phyloP scores from a whole-genome alignment of 106 monocot genomes.

The Platanthera zijinensis region DNA sequence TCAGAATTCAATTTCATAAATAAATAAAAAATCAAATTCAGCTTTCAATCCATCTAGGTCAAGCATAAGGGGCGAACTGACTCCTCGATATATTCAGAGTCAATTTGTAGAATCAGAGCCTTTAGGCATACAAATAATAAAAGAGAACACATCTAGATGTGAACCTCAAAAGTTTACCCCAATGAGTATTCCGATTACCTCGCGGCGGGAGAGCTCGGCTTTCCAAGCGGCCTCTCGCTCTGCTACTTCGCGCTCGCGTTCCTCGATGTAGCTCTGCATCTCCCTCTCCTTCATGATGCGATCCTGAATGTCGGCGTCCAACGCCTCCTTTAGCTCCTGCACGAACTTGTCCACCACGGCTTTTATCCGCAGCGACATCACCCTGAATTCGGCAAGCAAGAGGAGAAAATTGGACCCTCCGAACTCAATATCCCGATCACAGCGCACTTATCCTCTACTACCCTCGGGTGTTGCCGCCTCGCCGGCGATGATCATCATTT shows the following conservation, averaged over 20 bases:
- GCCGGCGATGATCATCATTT: neutral
- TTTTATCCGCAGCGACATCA: conserved; percentile 90
- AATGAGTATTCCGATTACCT: conserved; percentile 35
- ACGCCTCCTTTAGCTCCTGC: conserved; percentile 80
- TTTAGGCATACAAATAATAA: neutral
- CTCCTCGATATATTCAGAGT: neutral
- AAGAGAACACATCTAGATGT: too few relatives aligned
- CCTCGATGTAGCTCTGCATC: conserved; percentile 98
- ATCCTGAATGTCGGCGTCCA: conserved; percentile 93
- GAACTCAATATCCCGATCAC: neutral
- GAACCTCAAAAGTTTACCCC: neutral
- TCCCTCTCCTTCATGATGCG: conserved; percentile 97
- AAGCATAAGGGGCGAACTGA: neutral
- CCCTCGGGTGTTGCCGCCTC: neutral
- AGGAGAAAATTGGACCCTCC: neutral
- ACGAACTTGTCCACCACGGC: conserved; percentile 97
- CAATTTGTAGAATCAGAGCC: neutral
- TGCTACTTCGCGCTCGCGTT: conserved; percentile 91
- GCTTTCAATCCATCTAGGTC: neutral
- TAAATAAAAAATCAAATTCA: neutral
- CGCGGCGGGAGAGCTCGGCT: conserved; percentile 91
- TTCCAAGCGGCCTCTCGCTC: conserved; percentile 99
- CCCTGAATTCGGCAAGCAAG: neutral
- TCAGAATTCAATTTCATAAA: neutral
- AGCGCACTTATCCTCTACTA: neutral